These are phyloP conservation scores for Didymella pinodella DNA, from an alignment of 2,329 filamentous ascomycete species.

Conservation along the genomic window DNA sequence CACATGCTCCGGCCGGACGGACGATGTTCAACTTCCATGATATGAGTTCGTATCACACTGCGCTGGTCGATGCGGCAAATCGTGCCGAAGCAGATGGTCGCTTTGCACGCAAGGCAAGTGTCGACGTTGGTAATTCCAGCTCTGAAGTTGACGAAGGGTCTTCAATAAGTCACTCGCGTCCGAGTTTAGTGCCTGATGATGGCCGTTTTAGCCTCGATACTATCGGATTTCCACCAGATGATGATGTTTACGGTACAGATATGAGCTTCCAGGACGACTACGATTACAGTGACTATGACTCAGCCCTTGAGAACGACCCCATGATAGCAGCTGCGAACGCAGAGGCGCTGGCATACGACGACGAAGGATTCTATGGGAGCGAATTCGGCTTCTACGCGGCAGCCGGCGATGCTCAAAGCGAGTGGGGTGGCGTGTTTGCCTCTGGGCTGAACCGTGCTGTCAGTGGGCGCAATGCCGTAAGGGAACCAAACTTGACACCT, in stretches of 20 bases:
- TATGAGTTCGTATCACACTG: constrained; percentile 79
- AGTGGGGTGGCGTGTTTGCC: constrained; percentile 88
- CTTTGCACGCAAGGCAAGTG: constrained; percentile 69
- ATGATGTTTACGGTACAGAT: constrained; percentile 44
- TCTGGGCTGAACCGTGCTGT: constrained; percentile 71
- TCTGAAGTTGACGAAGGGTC: constrained; percentile 47
- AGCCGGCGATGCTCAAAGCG: constrained; percentile 64
- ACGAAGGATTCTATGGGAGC: constrained; percentile 92
- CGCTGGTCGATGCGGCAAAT: constrained; percentile 81
- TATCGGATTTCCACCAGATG: constrained; percentile 48
- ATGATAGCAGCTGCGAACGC: constrained; percentile 97
- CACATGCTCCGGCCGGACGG: constrained; percentile 46
- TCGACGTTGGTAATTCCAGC: constrained; percentile 42
- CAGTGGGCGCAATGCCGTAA: constrained; percentile 69
- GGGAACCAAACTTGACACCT: constrained; percentile 91
- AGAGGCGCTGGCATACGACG: constrained; percentile 88
- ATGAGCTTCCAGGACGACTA: constrained; percentile 54
- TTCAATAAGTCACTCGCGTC: constrained; percentile 45
- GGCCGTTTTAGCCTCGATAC: constrained; percentile 58
- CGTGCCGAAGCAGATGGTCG: constrained; percentile 78
- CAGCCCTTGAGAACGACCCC: constrained; percentile 70
- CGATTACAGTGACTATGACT: constrained; percentile 66
- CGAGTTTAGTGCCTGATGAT: constrained; percentile 60
- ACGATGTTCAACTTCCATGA: constrained; percentile 54
- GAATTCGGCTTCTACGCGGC: constrained; percentile 95